phyloP scores from a whole-genome alignment of 805 yeast genomes.

The Suhomyces kilbournensis region DNA sequence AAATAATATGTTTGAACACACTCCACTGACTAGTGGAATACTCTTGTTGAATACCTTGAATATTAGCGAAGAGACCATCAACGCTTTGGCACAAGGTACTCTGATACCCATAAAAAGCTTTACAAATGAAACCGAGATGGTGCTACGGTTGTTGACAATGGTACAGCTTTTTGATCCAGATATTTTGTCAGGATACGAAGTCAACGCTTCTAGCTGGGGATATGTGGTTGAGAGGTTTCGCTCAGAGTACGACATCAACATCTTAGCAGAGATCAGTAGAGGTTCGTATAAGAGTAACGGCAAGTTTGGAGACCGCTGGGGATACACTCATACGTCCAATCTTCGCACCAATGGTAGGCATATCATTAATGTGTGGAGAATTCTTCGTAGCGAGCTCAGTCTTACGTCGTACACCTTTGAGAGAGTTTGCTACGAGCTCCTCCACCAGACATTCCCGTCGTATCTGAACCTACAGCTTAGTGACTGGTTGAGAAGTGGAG shows the following conservation, averaged over 20 bases:
- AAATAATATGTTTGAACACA: conserved; percentile 15
- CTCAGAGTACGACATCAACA: conserved; percentile 44
- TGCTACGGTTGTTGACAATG: conserved; percentile 51
- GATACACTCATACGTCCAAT: conserved; percentile 72
- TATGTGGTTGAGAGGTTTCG: conserved; percentile 68
- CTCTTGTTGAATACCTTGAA: neutral
- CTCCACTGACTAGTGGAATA: neutral
- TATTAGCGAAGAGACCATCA: neutral
- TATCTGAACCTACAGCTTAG: conserved; percentile 51
- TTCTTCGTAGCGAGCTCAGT: conserved; percentile 58
- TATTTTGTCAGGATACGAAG: conserved; percentile 80
- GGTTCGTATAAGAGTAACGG: conserved; percentile 47
- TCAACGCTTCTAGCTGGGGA: conserved; percentile 85
- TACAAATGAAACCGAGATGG: conserved; percentile 55
- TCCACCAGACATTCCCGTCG: conserved; percentile 68
- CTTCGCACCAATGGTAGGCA: conserved; percentile 77
- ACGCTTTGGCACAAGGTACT: conserved; percentile 1
- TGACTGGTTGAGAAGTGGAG: conserved; percentile 22
- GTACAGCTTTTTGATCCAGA: conserved; percentile 79
- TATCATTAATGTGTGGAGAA: conserved; percentile 80
- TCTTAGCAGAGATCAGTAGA: conserved; percentile 61
- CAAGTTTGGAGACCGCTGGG: conserved; percentile 71
- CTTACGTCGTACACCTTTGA: conserved; percentile 73
- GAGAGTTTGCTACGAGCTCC: conserved; percentile 63
- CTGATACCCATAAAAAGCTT: conserved; percentile 23